Percentiles rank a stretch among this genome's conserved stretches.
phyloP scores from a whole-genome alignment of 805 yeast genomes.

The Starmerella geochares region DNA sequence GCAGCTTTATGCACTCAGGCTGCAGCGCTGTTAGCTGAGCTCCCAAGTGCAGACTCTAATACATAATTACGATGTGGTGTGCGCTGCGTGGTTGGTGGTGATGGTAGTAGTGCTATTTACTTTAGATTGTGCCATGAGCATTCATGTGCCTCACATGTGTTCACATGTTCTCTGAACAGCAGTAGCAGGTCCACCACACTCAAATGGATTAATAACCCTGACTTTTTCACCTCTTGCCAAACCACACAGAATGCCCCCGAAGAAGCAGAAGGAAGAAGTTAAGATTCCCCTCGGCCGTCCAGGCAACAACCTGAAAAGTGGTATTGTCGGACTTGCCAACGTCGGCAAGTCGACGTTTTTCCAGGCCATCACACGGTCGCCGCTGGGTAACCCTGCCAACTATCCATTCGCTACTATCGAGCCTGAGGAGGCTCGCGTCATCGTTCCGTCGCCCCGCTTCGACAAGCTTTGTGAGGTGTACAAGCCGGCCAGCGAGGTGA shows the following conservation, averaged over 20 bases:
- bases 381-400: conserved; percentile 92
- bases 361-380: conserved; percentile 90
- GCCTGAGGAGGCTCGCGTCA: conserved; percentile 95
- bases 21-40: no score
- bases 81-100: no score
- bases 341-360: conserved; percentile 96
- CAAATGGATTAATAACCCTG: conserved; percentile 4
- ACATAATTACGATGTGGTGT: no score
- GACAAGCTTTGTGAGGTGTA: conserved; percentile 65
- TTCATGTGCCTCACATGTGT: conserved; percentile 9
- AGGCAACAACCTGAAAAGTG: conserved; percentile 61
- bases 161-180: conserved; percentile 2
- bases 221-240: conserved; percentile 3
- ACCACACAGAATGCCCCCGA: conserved; percentile 53
- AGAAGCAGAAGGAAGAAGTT: conserved; percentile 58
- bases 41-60: no score
- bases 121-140: not conserved
- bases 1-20: no score
- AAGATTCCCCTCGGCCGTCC: conserved; percentile 77
- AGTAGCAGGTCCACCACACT: not conserved
- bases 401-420: conserved; percentile 97
- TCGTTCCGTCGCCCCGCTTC: conserved; percentile 83
- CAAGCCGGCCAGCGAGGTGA: conserved; percentile 73
- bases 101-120: no score
- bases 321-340: conserved; percentile 78